These are phyloP conservation scores for Calonectria pseudoreteaudii DNA, from an alignment of 2,329 filamentous ascomycete genomes.

Conservation along the genomic window DNA sequence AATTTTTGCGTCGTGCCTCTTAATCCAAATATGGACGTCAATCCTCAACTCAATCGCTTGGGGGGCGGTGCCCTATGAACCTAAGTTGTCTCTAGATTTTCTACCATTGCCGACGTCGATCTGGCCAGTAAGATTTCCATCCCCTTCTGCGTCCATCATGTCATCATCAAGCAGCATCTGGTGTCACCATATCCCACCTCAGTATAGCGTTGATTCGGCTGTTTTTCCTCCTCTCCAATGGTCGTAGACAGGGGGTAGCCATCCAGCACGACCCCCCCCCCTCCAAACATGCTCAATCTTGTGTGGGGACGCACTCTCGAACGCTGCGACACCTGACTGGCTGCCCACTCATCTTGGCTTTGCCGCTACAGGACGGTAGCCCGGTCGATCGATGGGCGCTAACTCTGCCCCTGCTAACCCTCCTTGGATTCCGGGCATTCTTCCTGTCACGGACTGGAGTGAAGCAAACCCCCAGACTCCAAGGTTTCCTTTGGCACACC, in stretches of 20 bases:
- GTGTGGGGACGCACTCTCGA: conserved; percentile 21
- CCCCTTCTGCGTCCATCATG: conserved; percentile 3
- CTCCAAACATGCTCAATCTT: conserved; percentile 10
- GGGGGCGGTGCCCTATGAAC: not conserved
- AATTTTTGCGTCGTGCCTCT: not conserved
- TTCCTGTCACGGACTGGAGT: conserved; percentile 10
- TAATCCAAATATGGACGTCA: not conserved
- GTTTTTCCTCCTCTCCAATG: conserved; percentile 8
- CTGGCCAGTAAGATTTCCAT: conserved; percentile 7
- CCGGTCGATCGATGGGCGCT: conserved; percentile 39
- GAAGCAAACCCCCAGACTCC: not conserved
- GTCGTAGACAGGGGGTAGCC: conserved; percentile 3
- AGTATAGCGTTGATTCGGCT: conserved; percentile 31
- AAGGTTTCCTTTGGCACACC: not conserved
- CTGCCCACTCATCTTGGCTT: conserved; percentile 38
- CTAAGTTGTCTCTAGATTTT: not conserved
- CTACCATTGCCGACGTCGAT: not conserved
- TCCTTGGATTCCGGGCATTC: conserved; percentile 18
- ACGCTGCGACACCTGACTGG: conserved; percentile 17
- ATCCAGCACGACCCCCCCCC: not conserved
- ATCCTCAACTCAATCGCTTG: conserved; percentile 9
- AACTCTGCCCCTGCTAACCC: conserved; percentile 22
- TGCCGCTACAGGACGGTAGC: conserved; percentile 39
- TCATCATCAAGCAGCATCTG: conserved; percentile 16
- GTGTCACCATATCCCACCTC: conserved; percentile 21